phyloP scores from a whole-genome alignment of 129 eudicot genomes.

The Heracleum sosnowskyi region DNA sequence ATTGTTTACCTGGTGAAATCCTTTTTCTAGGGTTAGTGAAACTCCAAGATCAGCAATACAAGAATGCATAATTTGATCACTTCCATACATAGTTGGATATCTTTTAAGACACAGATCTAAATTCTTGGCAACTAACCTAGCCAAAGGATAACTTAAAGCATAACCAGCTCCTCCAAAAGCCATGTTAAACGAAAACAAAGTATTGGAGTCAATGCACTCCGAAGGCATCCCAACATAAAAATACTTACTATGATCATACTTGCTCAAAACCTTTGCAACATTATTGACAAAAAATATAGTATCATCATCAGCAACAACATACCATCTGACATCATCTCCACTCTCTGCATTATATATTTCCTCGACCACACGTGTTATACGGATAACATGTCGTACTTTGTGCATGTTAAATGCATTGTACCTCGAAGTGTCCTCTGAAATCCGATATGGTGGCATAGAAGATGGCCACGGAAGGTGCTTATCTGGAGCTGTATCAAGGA shows the following conservation, averaged over 20 bases:
- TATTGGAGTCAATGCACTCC: constrained; percentile 18
- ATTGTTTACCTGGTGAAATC: constrained; percentile 44
- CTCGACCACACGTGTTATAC: constrained; percentile 19
- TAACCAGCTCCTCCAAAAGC: constrained; percentile 47
- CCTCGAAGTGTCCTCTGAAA: constrained; percentile 19
- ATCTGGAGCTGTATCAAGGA: constrained; percentile 18
- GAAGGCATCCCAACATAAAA: constrained; percentile 26
- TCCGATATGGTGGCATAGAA: constrained; percentile 25
- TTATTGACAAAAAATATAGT: constrained; percentile 14
- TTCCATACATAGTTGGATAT: constrained; percentile 28
- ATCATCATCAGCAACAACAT: constrained; percentile 17
- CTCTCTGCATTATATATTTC: constrained; percentile 20
- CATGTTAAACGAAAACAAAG: constrained; percentile 24
- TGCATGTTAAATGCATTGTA: constrained; percentile 5
- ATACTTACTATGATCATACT: constrained; percentile 26
- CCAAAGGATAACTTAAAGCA: constrained; percentile 41
- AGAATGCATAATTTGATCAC: constrained; percentile 34
- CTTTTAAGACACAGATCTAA: constrained; percentile 25
- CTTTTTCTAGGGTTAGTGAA: constrained; percentile 36
- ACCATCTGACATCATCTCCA: constrained; percentile 16
- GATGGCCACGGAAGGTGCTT: constrained; percentile 6
- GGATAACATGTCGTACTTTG: not conserved
- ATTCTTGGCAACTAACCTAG: constrained; percentile 25
- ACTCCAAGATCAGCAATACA: constrained; percentile 53
- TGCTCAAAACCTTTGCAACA: constrained; percentile 15